Evolutionary conservation across 192 early-diverging fungal genomes (phyloP).

Genomic region (Mortierella claussenii): DNA sequence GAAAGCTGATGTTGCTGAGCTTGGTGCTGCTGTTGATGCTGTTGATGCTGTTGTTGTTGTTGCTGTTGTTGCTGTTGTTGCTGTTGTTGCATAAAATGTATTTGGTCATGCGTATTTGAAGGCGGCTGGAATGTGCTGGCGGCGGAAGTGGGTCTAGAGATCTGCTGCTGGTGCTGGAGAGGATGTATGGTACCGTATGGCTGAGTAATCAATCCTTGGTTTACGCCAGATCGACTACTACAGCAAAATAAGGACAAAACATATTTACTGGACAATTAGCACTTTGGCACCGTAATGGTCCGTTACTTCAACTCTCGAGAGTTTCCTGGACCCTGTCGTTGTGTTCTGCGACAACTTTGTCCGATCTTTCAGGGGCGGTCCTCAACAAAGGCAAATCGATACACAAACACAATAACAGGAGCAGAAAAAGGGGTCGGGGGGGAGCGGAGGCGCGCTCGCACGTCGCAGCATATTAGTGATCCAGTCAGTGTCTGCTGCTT

Average conservation of each 20-base stretch:
- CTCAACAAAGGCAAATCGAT: neutral
- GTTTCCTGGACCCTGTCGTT: too few species aligned
- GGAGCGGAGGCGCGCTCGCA: too few species aligned
- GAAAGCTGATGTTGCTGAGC: slow-evolving; percentile 23
- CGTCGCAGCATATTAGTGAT: too few species aligned
- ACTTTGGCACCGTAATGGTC: too few species aligned
- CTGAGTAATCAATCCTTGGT: slow-evolving; percentile 24
- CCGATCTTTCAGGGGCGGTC: neutral
- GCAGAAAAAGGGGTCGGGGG: neutral
- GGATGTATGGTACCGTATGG: slow-evolving; percentile 31
- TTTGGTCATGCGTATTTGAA: too few species aligned
- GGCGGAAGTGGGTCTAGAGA: slow-evolving; percentile 1
- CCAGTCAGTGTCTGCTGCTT: too few species aligned
- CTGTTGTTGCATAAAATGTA: slow-evolving; percentile 11
- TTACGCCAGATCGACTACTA: slow-evolving; percentile 13
- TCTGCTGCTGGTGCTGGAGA: slow-evolving; percentile 42
- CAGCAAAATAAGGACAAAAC: neutral
- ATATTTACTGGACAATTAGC: neutral
- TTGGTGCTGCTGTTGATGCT: slow-evolving; percentile 32
- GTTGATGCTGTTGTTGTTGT: slow-evolving; percentile 29
- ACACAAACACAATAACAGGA: neutral
- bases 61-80: slow-evolving; percentile 16
- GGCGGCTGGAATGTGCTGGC: slow-evolving; percentile 5
- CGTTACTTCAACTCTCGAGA: neutral
- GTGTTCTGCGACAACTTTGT: too few species aligned